Evolutionary conservation across 75 land plant species (phyloP), one percentile per base, ranked within the genome.

Genomic region (Pinus albicaulis): DNA sequence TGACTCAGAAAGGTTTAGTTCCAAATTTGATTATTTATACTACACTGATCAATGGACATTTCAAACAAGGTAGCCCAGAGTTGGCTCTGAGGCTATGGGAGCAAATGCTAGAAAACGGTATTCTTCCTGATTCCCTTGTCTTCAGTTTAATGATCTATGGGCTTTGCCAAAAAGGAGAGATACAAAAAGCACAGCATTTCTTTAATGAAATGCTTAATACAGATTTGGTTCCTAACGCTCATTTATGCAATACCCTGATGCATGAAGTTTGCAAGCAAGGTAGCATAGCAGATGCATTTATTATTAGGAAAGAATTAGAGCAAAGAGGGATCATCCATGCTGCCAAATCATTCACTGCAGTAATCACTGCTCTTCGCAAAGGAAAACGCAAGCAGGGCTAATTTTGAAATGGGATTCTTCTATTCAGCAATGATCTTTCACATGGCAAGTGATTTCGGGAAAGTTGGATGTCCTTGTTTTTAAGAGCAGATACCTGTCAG

Each of bases 101-200:
- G 44, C 79, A 84, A 58, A 86, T 86, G 84, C 55, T 56, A 36
- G 74, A 82, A 23, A 53, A 44, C 26, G 83, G 85, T 38, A 44
- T 80, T 13, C 8, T 63, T 44, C 84, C 82, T 11, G 83, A 61
- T 56, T 44, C 78, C 16, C 75, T 81, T 23, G 85, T 85, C 6
- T 90, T 64, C 53, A 77, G 76, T 81, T 44, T 69, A 53, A 57
- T 90, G 55, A 72, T 88, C 65, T 80, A 88, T 72, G 92, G 92
- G 17, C 82, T 90, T 65, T 88, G 90, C 80, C 83, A 85, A 78
- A 22, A 28, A 36, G 88, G 89, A 13, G 78, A 89, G 24, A 59
- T 89, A 31, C 86, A 83, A 28, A 77, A 85, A 38, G 88, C 91
- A 55, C n/a, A 76, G 10, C 76, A 63, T 38, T 83, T 91, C 55